These are phyloP conservation scores for Inga leiocalycina DNA, from an alignment of 306 rosid species.

Conservation along the genomic window DNA sequence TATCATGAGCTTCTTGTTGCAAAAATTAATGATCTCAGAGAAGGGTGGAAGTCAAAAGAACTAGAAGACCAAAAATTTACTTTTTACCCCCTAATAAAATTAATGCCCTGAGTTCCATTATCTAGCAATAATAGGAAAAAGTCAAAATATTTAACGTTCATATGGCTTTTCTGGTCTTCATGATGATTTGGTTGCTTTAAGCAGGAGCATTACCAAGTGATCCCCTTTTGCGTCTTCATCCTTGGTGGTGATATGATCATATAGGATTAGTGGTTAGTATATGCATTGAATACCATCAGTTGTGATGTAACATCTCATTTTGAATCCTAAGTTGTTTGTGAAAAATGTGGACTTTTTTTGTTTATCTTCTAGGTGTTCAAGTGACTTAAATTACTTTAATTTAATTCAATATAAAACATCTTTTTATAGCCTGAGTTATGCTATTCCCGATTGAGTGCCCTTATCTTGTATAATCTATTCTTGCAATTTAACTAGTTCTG, in stretches of 20 bases:
- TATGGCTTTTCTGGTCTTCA: constrained; percentile 27
- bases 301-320: neutral
- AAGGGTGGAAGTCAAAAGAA: neutral
- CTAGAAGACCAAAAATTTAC: neutral
- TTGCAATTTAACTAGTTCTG: neutral
- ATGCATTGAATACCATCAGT: neutral
- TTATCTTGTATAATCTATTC: neutral
- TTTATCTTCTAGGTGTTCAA: neutral
- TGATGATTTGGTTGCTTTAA: constrained; percentile 18
- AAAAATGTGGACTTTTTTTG: neutral
- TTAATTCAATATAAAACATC: neutral
- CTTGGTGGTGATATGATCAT: neutral
- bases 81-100: neutral
- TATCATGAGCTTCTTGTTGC: neutral
- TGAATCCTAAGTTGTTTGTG: neutral
- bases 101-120: neutral
- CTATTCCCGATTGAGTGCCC: neutral
- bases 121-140: constrained; percentile 10
- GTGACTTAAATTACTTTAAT: neutral
- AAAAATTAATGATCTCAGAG: constrained; percentile 10
- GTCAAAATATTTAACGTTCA: constrained; percentile 8
- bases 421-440: neutral
- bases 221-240: neutral
- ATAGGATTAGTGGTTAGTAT: neutral
- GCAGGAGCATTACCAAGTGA: neutral